Conservation (phyloP, 192 early-diverging fungal genomes). For the Backusella sp. region DNA sequence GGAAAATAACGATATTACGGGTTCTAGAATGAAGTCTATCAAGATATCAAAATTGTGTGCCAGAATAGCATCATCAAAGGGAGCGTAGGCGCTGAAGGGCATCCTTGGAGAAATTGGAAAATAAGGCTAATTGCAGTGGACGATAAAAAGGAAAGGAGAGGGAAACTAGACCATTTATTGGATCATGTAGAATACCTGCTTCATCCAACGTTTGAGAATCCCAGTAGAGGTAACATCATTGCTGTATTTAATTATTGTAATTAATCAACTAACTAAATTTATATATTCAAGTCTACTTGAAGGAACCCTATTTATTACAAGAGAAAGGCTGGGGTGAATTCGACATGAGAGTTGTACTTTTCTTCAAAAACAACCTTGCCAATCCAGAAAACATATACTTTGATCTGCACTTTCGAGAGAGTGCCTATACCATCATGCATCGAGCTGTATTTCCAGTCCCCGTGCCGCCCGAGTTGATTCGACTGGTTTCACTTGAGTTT, state of each 20-base stretch:
- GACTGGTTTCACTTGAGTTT: not conserved
- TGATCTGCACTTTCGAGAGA: conserved; percentile 52
- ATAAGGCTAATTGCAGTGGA: conserved; percentile 42
- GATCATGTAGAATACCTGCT: conserved; percentile 48
- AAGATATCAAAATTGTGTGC: conserved; percentile 10
- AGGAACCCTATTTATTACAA: conserved; percentile 46
- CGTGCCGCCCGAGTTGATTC: conserved; percentile 3
- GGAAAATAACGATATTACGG: not conserved
- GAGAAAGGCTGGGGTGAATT: conserved; percentile 66
- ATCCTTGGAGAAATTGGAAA: conserved; percentile 46
- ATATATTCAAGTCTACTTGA: conserved; percentile 34
- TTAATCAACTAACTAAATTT: not conserved
- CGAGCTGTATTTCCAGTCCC: conserved; percentile 29
- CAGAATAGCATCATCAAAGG: conserved; percentile 28
- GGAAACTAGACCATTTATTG: conserved; percentile 31
- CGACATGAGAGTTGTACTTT: conserved; percentile 52
- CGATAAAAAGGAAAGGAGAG: conserved; percentile 35
- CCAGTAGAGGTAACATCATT: conserved; percentile 35
- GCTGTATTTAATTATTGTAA: not conserved
- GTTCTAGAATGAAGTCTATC: conserved; percentile 3
- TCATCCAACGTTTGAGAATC: conserved; percentile 47
- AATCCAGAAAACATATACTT: conserved; percentile 41
- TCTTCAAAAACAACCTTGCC: conserved; percentile 47
- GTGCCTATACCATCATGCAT: conserved; percentile 41
- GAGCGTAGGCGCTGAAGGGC: conserved; percentile 21